Conservation (phyloP, 495 filamentous ascomycete genomes). For the Elaphomyces granulatus region DNA sequence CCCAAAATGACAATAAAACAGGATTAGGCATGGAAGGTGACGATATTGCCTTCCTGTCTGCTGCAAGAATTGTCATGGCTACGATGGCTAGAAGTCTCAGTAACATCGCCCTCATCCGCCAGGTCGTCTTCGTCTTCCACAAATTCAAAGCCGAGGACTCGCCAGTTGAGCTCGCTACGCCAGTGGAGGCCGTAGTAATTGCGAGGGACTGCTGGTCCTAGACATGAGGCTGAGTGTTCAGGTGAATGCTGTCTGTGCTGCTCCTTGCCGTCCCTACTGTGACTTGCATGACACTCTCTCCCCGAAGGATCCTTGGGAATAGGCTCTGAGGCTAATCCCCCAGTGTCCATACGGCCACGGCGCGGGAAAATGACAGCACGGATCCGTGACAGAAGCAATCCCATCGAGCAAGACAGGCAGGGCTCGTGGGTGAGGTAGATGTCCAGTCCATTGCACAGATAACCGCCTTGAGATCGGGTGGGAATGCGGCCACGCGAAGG, state of each 20-base stretch:
- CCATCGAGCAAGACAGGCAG: constrained; percentile 94
- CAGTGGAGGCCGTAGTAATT: constrained; percentile 70
- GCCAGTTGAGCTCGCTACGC: constrained; percentile 91
- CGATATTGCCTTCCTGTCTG: too few relatives aligned
- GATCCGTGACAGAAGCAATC: constrained; percentile 81
- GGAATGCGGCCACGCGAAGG: constrained; percentile 17
- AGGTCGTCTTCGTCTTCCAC: constrained; percentile 28
- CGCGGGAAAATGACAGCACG: constrained; percentile 62
- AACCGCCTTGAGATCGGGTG: constrained; percentile 50
- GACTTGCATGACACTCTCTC: constrained; percentile 1
- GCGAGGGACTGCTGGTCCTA: neutral
- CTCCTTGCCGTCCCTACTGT: constrained; percentile 21
- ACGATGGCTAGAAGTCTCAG: too few relatives aligned
- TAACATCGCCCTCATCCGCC: too few relatives aligned
- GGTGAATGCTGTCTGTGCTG: constrained; percentile 27
- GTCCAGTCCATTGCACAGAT: constrained; percentile 83
- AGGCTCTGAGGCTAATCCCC: constrained; percentile 29
- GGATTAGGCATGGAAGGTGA: too few relatives aligned
- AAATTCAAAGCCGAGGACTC: constrained; percentile 74
- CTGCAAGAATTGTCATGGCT: too few relatives aligned
- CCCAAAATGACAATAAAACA: too few relatives aligned
- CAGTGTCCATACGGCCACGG: constrained; percentile 27
- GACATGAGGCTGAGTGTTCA: neutral
- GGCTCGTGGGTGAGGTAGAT: constrained; percentile 90
- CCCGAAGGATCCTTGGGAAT: constrained; percentile 5